A percentile compares a stretch with the other conserved stretches of the same genome.
phyloP scores from a whole-genome alignment of 2,329 filamentous ascomycete species.

The Epichloe festucae region DNA sequence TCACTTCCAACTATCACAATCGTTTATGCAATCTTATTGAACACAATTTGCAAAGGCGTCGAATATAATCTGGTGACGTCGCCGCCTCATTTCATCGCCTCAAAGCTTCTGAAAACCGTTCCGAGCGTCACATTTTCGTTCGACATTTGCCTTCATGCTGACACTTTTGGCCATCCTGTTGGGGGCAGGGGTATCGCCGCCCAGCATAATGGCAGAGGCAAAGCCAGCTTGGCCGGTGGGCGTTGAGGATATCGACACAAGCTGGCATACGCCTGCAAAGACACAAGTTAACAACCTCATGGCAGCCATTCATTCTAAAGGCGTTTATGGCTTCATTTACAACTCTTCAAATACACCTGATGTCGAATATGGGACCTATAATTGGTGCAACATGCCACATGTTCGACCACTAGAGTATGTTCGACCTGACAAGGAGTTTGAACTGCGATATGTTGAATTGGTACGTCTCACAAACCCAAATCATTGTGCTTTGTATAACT shows the following conservation, averaged over 20 bases:
- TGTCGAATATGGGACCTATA: constrained; percentile 50
- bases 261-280: constrained; percentile 45
- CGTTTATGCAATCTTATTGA: too few relatives aligned
- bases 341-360: constrained; percentile 49
- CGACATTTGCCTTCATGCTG: not conserved
- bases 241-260: constrained; percentile 22
- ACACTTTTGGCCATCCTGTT: not conserved
- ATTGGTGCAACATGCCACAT: constrained; percentile 84
- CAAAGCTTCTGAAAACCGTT: too few relatives aligned
- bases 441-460: constrained; percentile 63
- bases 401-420: constrained; percentile 55
- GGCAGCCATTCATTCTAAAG: constrained; percentile 41
- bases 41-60: too few relatives aligned
- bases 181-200: not conserved
- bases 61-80: too few relatives aligned
- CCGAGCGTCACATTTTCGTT: not conserved
- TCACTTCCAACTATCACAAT: too few relatives aligned
- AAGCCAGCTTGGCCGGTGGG: not conserved
- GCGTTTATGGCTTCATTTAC: constrained; percentile 63
- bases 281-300: constrained; percentile 49
- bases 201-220: not conserved
- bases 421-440: constrained; percentile 38
- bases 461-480: constrained; percentile 26
- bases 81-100: too few relatives aligned
- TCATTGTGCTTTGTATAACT: too few relatives aligned